Evolutionary conservation across 1,284 basidiomycete genomes (phyloP), one percentile per base, ranked within the genome.

Genomic region (Calocybe gambosa): DNA sequence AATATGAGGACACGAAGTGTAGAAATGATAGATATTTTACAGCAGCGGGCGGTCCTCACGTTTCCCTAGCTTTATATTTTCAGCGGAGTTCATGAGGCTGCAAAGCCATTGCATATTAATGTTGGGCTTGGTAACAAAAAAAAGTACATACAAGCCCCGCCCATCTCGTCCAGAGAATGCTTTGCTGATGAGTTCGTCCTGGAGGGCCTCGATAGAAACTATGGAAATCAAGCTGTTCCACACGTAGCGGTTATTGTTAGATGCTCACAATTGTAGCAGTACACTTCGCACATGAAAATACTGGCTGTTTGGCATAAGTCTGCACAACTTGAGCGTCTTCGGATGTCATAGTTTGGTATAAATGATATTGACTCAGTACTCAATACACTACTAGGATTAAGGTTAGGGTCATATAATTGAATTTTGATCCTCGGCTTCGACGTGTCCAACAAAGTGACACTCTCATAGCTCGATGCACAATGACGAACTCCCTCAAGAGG

Each of bases 121-220:
- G 35, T 5, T 26, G 39, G 33, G 28, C 45, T 25, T 19, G 41
- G 19, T 40, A 26, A 28, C 28, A 46, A 34, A 35, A 28, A 42
- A 15, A 18, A 35, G 19, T 2, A 46, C 84, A 64, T 55, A 80
- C 85, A 80, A 91, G 55, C 89, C 89, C 49, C 86, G 74, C 0
- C 89, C 90, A 50, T 92, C 89, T 52, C 90, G 68, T 0, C 89
- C 89, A 18, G 85, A 85, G 68, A 93, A 93, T 0, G 86, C 69
- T 61, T 92, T 92, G 66, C 85, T 89, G 54, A 93, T 87, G 8
- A 91, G 66, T 55, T 93, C 89, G 58, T 92, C 89, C 63, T 92
- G 86, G n/a, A 89, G 69, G 16, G 81, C 76, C 85, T 88, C 47
- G 19, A 46, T 13, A 31, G 3, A 6, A 29, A 37, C 23, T 9